Evolutionary conservation across 2,329 filamentous ascomycete genomes (phyloP), one percentile per base, ranked within the genome.

Genomic region (Fusarium luffae): DNA sequence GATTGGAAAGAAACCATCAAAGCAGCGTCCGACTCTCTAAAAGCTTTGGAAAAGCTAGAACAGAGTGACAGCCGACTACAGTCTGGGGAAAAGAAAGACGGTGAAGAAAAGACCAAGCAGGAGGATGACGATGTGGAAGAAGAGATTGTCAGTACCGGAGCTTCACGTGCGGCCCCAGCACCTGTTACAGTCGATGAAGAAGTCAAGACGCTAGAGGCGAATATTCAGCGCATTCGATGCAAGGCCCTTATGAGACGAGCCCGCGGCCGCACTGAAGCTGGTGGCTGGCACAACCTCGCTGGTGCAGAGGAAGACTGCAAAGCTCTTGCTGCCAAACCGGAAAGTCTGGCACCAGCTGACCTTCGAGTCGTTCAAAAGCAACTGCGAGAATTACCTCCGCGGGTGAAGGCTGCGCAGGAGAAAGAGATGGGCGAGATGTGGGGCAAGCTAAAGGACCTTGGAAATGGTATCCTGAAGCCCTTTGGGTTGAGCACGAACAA

Each of bases 391-490:
- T 80, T 98, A 41, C 93, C 93, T 3, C 82, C 86, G 2, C 85
- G 86, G 66, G 86, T 93, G 51, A 92, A 95, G 69, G 87, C 87
- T 19, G 94, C 94, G 2, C 93, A 94, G 81, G 91, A 97, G 76
- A 87, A 86, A 72, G 96, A 99, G 81, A 93, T 96, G 87, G 90
- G 88, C 4, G 95, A 99, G 82, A 98, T 98, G 94, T 97, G 97
- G 94, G 93, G 92, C 19, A 98, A 98, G 82, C 81, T 99, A 74
- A 98, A 97, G 78, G 90, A 92, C 80, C 83, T 99, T 64, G 96
- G 96, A 0, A 97, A 99, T 77, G 93, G 94, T 2, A 89, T 99
- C 18, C 79, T 99, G 52, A 97, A 92, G 77, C 95, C 95, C 1
- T 98, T 98, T 83, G 96, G 96, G 2, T 81, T 99, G 72, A 97